Conservation (phyloP, 2,329 filamentous ascomycete species). For the Thielaviopsis populi region DNA sequence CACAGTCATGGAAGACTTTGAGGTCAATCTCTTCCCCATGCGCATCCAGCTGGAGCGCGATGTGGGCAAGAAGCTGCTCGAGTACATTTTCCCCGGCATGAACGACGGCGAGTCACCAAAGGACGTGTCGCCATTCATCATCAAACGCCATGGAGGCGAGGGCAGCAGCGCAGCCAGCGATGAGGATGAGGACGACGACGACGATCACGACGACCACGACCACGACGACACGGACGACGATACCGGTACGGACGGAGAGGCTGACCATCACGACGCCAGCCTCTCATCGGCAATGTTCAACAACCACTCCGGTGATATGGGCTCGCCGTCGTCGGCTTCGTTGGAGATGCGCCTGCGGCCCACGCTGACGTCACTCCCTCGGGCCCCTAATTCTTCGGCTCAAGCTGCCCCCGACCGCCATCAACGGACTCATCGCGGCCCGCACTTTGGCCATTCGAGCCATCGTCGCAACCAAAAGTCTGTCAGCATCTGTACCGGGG, state of each 20-base stretch:
- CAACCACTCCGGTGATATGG: constrained; percentile 26
- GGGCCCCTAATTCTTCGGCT: constrained; percentile 1
- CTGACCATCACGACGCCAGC: constrained; percentile 21
- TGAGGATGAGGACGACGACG: constrained; percentile 29
- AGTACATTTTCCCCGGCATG: constrained; percentile 90
- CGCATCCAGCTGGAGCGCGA: constrained; percentile 89
- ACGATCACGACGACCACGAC: constrained; percentile 34
- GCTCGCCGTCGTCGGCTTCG: constrained; percentile 7
- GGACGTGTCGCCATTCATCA: constrained; percentile 45
- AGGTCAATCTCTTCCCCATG: constrained; percentile 83
- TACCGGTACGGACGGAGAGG: constrained; percentile 6
- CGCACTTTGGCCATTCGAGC: constrained; percentile 2
- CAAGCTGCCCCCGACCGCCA: constrained; percentile 7
- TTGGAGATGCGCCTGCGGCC: constrained; percentile 70
- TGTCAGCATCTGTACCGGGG: constrained; percentile 31
- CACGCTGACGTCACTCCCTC: constrained; percentile 46
- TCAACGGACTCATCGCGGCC: background rate
- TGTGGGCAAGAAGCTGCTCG: constrained; percentile 81
- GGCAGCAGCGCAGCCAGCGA: constrained; percentile 21
- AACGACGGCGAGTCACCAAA: constrained; percentile 39
- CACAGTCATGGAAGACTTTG: constrained; percentile 91
- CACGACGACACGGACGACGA: constrained; percentile 22
- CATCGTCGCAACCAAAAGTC: constrained; percentile 28
- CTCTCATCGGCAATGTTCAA: background rate
- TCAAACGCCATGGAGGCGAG: constrained; percentile 28